These are phyloP conservation scores for Erodium moschatum DNA, from an alignment of 441 rosid genomes.

Conservation along the genomic window DNA sequence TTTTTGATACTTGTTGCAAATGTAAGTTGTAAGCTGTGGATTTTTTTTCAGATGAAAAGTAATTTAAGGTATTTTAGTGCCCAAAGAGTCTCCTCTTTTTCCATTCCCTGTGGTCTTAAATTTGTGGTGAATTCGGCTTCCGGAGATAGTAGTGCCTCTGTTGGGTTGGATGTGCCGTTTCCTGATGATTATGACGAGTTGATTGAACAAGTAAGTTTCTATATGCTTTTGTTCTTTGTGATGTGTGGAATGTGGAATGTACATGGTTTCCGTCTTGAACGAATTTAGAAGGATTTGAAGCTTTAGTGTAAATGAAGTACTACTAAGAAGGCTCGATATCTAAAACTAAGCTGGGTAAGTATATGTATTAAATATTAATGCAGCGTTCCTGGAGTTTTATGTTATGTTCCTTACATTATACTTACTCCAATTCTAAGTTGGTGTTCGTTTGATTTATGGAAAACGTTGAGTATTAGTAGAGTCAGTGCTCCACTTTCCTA, in stretches of 20 bases:
- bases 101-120: constrained; percentile 18
- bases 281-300: not conserved
- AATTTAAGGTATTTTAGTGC: not conserved
- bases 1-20: not conserved
- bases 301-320: not conserved
- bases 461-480: too few relatives aligned
- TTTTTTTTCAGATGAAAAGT: constrained; percentile 1
- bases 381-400: too few relatives aligned
- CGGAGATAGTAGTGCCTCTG: constrained; percentile 28
- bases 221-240: not conserved
- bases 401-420: too few relatives aligned
- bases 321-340: too few relatives aligned
- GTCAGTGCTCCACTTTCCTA: too few relatives aligned
- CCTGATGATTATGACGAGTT: constrained; percentile 61
- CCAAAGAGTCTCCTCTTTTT: constrained; percentile 1
- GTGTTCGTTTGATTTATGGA: too few relatives aligned
- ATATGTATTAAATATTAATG: too few relatives aligned
- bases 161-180: constrained; percentile 42
- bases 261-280: not conserved
- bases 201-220: constrained; percentile 51
- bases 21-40: constrained; percentile 14
- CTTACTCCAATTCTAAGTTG: too few relatives aligned
- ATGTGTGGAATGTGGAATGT: not conserved
- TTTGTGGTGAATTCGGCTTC: constrained; percentile 28
- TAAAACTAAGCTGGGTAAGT: too few relatives aligned